A percentile compares a stretch with the other conserved stretches of the same genome.
Evolutionary conservation across 345 rosid species (phyloP).

Genomic region (Brassica carinata): DNA sequence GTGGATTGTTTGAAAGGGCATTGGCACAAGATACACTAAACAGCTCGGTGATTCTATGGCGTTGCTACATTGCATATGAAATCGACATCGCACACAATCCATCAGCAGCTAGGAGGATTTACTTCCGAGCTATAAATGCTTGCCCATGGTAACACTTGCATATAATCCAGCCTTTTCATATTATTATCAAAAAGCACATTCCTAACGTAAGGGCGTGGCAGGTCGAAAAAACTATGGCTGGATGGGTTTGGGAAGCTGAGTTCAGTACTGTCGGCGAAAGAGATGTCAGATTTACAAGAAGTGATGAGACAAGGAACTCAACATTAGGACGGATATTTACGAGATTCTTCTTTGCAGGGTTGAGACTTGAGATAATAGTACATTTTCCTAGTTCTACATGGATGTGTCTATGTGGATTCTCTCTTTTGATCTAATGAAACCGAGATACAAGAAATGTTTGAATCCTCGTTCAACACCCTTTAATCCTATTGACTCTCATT

Average conservation of each 20-base stretch:
- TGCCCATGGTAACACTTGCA: slow-evolving; percentile 75
- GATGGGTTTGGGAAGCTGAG: slow-evolving; percentile 80
- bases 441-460: neutral
- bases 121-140: slow-evolving; percentile 91
- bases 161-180: neutral
- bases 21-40: slow-evolving; percentile 57
- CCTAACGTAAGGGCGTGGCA: slow-evolving; percentile 30
- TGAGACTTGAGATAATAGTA: slow-evolving; percentile 6
- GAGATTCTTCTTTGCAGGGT: slow-evolving; percentile 94
- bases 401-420: neutral
- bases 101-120: slow-evolving; percentile 68
- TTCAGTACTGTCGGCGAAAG: slow-evolving; percentile 65
- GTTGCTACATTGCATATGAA: slow-evolving; percentile 85
- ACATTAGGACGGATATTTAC: slow-evolving; percentile 90
- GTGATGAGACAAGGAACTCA: slow-evolving; percentile 93
- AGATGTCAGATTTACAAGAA: slow-evolving; percentile 92
- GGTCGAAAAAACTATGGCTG: slow-evolving; percentile 94
- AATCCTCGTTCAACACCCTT: neutral
- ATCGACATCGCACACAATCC: slow-evolving; percentile 58
- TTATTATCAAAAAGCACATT: slow-evolving; percentile 5
- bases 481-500: neutral
- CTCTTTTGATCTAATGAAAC: neutral
- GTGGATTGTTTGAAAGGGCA: slow-evolving; percentile 89
- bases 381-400: neutral
- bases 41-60: slow-evolving; percentile 80